Percentiles rank a stretch among this genome's conserved stretches.
Conservation (phyloP, 208 protist genomes). For the Trypanosoma avium region DNA sequence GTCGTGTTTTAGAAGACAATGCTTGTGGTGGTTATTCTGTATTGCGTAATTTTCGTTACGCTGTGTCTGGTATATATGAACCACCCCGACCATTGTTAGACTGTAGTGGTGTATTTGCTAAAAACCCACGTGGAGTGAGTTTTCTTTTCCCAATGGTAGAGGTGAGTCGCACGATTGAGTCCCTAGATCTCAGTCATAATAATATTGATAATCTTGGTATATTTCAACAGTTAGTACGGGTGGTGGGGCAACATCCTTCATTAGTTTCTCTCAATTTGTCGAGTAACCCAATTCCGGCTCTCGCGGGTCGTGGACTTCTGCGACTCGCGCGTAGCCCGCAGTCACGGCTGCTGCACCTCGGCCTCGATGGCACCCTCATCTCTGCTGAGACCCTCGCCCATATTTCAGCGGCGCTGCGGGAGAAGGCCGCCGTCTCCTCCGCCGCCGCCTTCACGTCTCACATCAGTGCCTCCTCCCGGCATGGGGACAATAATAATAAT, state of each 20-base stretch:
- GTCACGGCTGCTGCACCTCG: constrained; percentile 49
- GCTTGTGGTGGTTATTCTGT: constrained; percentile 41
- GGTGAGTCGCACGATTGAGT: constrained; percentile 43
- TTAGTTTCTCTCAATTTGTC: constrained; percentile 65
- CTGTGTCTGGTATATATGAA: constrained; percentile 54
- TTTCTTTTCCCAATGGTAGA: constrained; percentile 74
- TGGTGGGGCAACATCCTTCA: constrained; percentile 48
- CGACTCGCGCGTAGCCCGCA: constrained; percentile 69
- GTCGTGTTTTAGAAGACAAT: constrained; percentile 42
- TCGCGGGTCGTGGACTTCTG: constrained; percentile 66
- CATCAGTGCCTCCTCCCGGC: not conserved
- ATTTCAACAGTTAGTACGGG: constrained; percentile 66
- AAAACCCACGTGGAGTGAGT: constrained; percentile 48
- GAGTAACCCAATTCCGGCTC: constrained; percentile 74
- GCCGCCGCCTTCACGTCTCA: constrained; percentile 9
- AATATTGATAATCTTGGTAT: constrained; percentile 68
- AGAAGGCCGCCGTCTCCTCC: constrained; percentile 34
- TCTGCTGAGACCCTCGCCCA: constrained; percentile 53
- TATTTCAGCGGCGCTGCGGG: constrained; percentile 56
- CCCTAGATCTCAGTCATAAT: constrained; percentile 73
- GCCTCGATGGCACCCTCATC: constrained; percentile 63
- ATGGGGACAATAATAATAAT: not conserved
- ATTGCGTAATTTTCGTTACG: constrained; percentile 66
- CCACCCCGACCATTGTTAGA: constrained; percentile 36
- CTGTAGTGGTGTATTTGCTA: constrained; percentile 68